Conservation (phyloP, 2,329 filamentous ascomycete genomes). For the Alternaria postmessia region DNA sequence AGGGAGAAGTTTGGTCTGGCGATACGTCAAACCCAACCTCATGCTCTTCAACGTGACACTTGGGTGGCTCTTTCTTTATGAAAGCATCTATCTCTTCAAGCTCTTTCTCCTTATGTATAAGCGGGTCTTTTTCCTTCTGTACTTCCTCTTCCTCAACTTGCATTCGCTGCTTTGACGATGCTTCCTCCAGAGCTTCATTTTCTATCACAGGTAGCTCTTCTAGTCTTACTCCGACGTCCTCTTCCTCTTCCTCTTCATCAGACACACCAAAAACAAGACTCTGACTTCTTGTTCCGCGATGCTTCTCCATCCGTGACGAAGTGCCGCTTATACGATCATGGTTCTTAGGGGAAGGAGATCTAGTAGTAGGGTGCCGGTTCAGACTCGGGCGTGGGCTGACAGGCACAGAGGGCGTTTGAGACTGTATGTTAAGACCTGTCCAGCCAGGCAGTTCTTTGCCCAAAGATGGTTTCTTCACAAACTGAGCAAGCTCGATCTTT, state of each 20-base stretch:
- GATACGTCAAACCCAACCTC: background rate
- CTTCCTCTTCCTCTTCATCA: background rate
- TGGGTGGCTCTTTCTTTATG: background rate
- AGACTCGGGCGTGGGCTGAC: background rate
- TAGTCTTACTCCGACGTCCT: background rate
- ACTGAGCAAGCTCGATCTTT: conserved; percentile 5
- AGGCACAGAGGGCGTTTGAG: background rate
- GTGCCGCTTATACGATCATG: background rate
- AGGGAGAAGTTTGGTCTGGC: background rate
- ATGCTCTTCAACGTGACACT: background rate
- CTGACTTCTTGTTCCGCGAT: background rate
- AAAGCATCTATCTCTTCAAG: background rate
- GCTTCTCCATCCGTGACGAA: no score
- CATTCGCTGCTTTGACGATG: background rate
- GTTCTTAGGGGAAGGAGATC: background rate
- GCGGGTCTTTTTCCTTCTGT: background rate
- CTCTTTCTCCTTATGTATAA: background rate
- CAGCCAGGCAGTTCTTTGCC: background rate
- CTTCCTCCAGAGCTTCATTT: background rate
- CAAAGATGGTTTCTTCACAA: background rate
- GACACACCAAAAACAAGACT: background rate
- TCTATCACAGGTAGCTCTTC: background rate
- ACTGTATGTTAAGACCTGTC: background rate
- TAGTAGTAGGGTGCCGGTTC: background rate
- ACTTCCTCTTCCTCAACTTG: background rate